A percentile compares a stretch with the other conserved stretches of the same genome.
Conservation (phyloP, 2,329 filamentous ascomycete species). For the Aspergillus japonicus region DNA sequence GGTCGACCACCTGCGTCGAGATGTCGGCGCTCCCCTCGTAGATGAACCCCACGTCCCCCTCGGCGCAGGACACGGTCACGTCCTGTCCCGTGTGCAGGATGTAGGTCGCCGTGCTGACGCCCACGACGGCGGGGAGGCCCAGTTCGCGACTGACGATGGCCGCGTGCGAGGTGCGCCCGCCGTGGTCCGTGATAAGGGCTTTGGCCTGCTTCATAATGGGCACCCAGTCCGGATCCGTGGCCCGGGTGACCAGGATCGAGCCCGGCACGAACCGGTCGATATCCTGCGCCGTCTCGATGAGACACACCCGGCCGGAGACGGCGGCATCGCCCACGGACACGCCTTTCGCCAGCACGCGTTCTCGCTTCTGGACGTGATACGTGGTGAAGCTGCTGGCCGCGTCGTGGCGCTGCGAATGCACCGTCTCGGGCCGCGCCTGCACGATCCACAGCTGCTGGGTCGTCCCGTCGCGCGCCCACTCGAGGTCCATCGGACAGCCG, state of each 20-base stretch:
- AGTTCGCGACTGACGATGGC: slow-evolving; percentile 45
- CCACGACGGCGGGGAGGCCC: slow-evolving; percentile 40
- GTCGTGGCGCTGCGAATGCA: slow-evolving; percentile 34
- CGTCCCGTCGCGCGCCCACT: slow-evolving; percentile 40
- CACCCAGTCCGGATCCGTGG: slow-evolving; percentile 42
- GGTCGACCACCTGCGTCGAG: slow-evolving; percentile 31
- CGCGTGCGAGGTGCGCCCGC: slow-evolving; percentile 37
- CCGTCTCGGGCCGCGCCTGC: slow-evolving; percentile 40
- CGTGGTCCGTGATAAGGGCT: slow-evolving; percentile 38
- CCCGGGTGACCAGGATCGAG: slow-evolving; percentile 37
- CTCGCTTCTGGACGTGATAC: slow-evolving; percentile 32
- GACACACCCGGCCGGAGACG: slow-evolving; percentile 33
- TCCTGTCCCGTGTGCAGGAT: slow-evolving; percentile 39
- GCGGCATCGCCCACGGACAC: slow-evolving; percentile 37
- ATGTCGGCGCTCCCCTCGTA: slow-evolving; percentile 39
- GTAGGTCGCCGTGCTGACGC: slow-evolving; percentile 38
- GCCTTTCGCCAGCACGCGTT: slow-evolving; percentile 29
- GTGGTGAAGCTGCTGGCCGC: slow-evolving; percentile 31
- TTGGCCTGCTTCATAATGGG: slow-evolving; percentile 41
- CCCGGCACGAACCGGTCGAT: slow-evolving; percentile 36
- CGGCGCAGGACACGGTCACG: slow-evolving; percentile 42
- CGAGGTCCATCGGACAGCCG: slow-evolving; percentile 40
- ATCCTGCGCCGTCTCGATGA: slow-evolving; percentile 31
- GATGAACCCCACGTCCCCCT: slow-evolving; percentile 39
- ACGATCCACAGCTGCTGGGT: slow-evolving; percentile 34